Conservation (phyloP, 495 filamentous ascomycete genomes). For the Penicillium atrosanguineum region DNA sequence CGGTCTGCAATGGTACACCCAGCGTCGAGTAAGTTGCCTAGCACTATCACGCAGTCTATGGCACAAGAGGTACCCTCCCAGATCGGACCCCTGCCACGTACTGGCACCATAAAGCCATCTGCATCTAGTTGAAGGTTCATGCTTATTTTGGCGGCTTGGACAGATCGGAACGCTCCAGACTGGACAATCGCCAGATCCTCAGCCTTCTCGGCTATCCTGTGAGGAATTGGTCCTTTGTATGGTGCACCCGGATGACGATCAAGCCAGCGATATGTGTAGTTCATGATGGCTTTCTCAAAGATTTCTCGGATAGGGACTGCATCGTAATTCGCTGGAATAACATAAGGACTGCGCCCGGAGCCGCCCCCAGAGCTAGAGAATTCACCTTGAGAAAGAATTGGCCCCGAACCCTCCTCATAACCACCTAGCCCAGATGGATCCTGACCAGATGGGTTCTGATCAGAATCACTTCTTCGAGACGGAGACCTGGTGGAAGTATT, state of each 20-base stretch:
- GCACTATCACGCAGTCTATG: slow-evolving; percentile 34
- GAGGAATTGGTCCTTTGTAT: slow-evolving; percentile 4
- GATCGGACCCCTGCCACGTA: slow-evolving; percentile 34
- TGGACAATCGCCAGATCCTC: slow-evolving; percentile 17
- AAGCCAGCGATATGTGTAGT: slow-evolving; percentile 28
- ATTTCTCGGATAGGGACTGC: slow-evolving; percentile 14
- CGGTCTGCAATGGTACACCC: slow-evolving; percentile 40
- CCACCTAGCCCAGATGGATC: no score
- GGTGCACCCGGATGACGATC: slow-evolving; percentile 28
- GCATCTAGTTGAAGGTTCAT: slow-evolving; percentile 12
- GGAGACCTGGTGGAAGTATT: no score
- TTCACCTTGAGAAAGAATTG: background rate
- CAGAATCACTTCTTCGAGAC: no score
- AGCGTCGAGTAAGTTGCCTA: slow-evolving; percentile 34
- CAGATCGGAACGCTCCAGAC: slow-evolving; percentile 13
- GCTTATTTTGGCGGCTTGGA: slow-evolving; percentile 15
- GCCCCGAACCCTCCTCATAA: no score
- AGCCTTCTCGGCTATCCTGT: slow-evolving; percentile 9
- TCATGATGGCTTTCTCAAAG: slow-evolving; percentile 28
- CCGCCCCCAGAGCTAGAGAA: background rate
- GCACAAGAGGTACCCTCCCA: slow-evolving; percentile 21
- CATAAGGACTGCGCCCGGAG: background rate
- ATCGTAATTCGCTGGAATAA: background rate
- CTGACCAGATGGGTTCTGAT: no score
- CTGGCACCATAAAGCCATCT: slow-evolving; percentile 15